A percentile compares a stretch with the other conserved stretches of the same genome.
Evolutionary conservation across 495 filamentous ascomycete genomes (phyloP).

Genomic region (Aspergillus carlsbadensis): DNA sequence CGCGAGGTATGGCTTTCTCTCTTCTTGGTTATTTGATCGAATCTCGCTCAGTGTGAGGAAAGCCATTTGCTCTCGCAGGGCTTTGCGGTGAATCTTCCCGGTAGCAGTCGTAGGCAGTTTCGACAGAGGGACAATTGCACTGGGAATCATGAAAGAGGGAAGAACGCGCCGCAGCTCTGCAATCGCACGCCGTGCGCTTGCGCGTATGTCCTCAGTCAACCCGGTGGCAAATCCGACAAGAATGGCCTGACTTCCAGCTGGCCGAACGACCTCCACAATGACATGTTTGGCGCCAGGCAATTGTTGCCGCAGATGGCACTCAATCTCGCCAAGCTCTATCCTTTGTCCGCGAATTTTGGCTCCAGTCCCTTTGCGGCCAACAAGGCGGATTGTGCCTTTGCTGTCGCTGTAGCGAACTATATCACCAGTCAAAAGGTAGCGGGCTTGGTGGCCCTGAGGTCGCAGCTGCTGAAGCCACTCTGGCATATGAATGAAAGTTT

Average conservation of each 20-base stretch:
- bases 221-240: background rate
- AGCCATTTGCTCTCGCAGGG: background rate
- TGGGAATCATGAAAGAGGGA: background rate
- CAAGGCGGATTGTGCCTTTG: no score
- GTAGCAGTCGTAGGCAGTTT: background rate
- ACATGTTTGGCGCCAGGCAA: background rate
- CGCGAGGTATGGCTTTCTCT: background rate
- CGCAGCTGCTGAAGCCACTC: no score
- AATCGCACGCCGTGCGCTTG: background rate
- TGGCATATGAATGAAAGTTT: no score
- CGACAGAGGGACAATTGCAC: background rate
- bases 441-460: no score
- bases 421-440: no score
- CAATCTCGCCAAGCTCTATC: no score
- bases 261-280: background rate
- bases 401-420: no score
- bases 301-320: background rate
- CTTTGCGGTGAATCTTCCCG: background rate
- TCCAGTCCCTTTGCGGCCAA: no score
- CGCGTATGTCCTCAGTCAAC: background rate
- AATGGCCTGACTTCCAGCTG: background rate
- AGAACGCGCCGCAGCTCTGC: background rate
- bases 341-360: no score
- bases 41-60: background rate
- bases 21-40: background rate